Percentiles rank a stretch among this genome's conserved stretches.
phyloP scores from a whole-genome alignment of 768 basidiomycete species.

The Calvatia gigantea region DNA sequence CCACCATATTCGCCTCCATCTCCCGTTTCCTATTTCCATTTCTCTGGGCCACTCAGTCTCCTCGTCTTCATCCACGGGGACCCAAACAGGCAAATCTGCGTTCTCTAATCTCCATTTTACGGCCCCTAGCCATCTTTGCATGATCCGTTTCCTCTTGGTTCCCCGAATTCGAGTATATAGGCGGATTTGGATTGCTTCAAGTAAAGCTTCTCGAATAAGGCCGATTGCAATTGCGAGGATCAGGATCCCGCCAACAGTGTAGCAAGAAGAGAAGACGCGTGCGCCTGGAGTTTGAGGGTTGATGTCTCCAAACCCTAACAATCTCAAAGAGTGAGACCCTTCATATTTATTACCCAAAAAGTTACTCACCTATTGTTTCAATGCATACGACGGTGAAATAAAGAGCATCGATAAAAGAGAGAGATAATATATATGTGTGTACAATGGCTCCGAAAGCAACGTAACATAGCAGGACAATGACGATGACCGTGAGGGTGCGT shows the following conservation, averaged over 20 bases:
- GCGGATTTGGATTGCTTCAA: slow-evolving; percentile 68
- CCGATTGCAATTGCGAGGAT: slow-evolving; percentile 62
- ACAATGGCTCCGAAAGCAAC: slow-evolving; percentile 69
- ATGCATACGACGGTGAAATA: slow-evolving; percentile 76
- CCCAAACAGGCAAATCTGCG: slow-evolving; percentile 48
- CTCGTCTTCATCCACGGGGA: slow-evolving; percentile 19
- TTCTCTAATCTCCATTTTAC: slow-evolving; percentile 61
- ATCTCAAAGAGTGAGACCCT: slow-evolving; percentile 4
- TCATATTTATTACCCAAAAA: not conserved
- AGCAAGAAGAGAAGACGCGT: slow-evolving; percentile 58
- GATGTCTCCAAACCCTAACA: slow-evolving; percentile 74
- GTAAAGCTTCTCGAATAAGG: slow-evolving; percentile 64
- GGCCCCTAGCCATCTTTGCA: slow-evolving; percentile 54
- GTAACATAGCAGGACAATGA: slow-evolving; percentile 71
- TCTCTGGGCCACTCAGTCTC: not conserved
- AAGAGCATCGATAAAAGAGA: slow-evolving; percentile 69
- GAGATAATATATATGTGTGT: slow-evolving; percentile 46
- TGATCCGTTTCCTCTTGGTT: slow-evolving; percentile 46
- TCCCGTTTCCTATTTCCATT: not conserved
- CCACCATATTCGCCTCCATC: slow-evolving; percentile 5
- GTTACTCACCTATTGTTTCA: slow-evolving; percentile 52
- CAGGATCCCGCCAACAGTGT: slow-evolving; percentile 57
- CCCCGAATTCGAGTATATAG: slow-evolving; percentile 54
- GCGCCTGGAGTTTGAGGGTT: slow-evolving; percentile 45
- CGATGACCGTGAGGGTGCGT: slow-evolving; percentile 72